A percentile compares a stretch with the other conserved stretches of the same genome.
phyloP scores from a whole-genome alignment of 148 eudicot species.

The Limonium bicolor region DNA sequence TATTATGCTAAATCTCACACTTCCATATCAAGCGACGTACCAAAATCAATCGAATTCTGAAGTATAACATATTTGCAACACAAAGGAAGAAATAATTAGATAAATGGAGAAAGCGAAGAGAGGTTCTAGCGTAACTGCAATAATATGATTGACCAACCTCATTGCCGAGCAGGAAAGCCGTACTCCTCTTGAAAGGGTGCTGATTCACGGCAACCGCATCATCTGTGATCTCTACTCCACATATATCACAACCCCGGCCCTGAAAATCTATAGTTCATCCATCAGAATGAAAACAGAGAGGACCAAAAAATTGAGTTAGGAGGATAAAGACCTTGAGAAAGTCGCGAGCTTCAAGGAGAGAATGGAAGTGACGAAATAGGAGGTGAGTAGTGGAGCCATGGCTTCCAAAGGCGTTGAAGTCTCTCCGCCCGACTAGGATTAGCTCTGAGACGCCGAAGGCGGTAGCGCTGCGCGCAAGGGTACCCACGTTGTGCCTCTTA shows the following conservation, averaged over 20 bases:
- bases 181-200: conserved; percentile 68
- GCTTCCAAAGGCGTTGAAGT: conserved; percentile 92
- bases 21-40: too few relatives aligned
- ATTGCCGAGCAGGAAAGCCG: conserved; percentile 93
- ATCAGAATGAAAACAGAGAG: background rate
- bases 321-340: conserved; percentile 59
- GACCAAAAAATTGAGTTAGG: background rate
- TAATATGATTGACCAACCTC: conserved; percentile 27
- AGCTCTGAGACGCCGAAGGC: conserved; percentile 94
- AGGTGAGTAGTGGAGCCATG: conserved; percentile 85
- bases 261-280: conserved; percentile 8
- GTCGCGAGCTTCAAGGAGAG: conserved; percentile 58
- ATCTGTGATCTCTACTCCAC: conserved; percentile 92
- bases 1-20: too few relatives aligned
- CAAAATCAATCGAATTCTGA: too few relatives aligned
- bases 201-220: conserved; percentile 55
- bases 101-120: background rate
- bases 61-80: too few relatives aligned
- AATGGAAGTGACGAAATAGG: conserved; percentile 75
- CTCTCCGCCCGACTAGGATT: conserved; percentile 79
- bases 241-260: conserved; percentile 86
- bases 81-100: background rate
- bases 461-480: conserved; percentile 82
- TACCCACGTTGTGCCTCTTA: conserved; percentile 93
- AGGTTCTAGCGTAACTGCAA: background rate